phyloP scores from a whole-genome alignment of 2,329 filamentous ascomycete genomes.

The Scopulariopsis brevicaulis region DNA sequence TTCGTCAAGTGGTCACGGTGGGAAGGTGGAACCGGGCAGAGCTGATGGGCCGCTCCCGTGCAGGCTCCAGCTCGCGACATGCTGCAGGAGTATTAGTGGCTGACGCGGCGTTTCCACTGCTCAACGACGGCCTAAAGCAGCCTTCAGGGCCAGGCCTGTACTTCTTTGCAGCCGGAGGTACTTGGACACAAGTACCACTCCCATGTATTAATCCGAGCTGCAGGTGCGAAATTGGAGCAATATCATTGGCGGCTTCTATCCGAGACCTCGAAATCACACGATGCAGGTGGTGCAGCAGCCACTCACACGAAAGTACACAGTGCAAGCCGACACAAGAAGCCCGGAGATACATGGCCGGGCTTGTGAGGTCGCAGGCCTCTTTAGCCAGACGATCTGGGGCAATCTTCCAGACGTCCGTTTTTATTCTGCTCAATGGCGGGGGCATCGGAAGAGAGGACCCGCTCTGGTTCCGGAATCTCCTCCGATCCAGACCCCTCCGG shows the following conservation, averaged over 20 bases:
- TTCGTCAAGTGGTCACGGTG: too few species aligned
- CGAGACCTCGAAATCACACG: neutral
- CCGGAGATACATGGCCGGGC: conserved; percentile 1
- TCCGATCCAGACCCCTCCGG: neutral
- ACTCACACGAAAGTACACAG: conserved; percentile 2
- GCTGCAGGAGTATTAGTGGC: neutral
- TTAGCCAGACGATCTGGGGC: neutral
- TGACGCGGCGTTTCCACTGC: neutral
- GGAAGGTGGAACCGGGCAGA: neutral
- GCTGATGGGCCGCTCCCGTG: neutral
- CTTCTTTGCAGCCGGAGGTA: neutral
- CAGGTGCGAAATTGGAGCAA: neutral
- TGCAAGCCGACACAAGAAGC: neutral
- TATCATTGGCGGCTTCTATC: neutral
- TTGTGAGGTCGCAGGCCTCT: neutral
- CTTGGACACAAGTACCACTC: neutral
- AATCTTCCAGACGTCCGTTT: neutral
- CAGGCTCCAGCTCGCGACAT: neutral
- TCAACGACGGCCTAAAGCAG: neutral
- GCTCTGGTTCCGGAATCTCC: neutral
- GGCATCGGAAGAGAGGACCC: neutral
- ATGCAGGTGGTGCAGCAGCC: neutral
- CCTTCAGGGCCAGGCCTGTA: too few species aligned
- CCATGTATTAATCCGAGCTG: conserved; percentile 1
- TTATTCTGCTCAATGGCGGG: neutral